phyloP scores from a whole-genome alignment of 2,329 filamentous ascomycete species.

The Grosmannia penicillata region DNA sequence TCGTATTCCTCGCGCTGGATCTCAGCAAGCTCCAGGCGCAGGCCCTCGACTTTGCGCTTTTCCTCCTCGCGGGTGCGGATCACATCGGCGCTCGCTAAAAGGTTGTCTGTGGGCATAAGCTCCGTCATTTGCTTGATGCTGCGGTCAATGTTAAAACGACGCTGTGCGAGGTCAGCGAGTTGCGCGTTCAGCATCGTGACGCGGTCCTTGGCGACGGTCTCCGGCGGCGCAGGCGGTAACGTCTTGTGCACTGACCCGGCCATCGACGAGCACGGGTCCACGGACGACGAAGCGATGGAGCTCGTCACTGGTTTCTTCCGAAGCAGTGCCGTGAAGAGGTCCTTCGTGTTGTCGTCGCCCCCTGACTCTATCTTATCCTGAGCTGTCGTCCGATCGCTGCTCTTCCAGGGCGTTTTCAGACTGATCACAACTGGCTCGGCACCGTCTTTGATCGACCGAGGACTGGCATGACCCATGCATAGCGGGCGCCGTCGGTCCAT shows the following conservation, averaged over 20 bases:
- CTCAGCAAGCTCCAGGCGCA: constrained; percentile 54
- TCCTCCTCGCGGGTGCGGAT: constrained; percentile 37
- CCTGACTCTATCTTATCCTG: too few species aligned
- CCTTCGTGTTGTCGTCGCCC: constrained; percentile 7
- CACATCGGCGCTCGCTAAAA: constrained; percentile 53
- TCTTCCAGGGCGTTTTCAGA: constrained; percentile 19
- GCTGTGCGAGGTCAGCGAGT: constrained; percentile 48
- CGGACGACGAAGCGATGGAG: background rate
- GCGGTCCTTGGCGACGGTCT: constrained; percentile 42
- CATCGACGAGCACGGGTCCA: constrained; percentile 17
- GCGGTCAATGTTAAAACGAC: constrained; percentile 55
- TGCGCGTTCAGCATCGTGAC: constrained; percentile 52
- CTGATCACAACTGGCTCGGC: constrained; percentile 18
- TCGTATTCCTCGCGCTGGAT: constrained; percentile 67
- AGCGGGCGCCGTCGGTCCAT: constrained; percentile 24
- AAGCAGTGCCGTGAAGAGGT: background rate
- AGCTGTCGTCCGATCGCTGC: constrained; percentile 4
- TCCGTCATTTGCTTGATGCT: constrained; percentile 66
- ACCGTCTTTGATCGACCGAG: constrained; percentile 4
- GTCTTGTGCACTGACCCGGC: constrained; percentile 33
- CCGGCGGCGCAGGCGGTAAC: constrained; percentile 46
- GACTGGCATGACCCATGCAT: constrained; percentile 12
- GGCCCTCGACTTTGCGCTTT: constrained; percentile 50
- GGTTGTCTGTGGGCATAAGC: constrained; percentile 56
- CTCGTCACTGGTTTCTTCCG: background rate